These are phyloP conservation scores for Coriaria nepalensis DNA, from an alignment of 306 rosid genomes.

Conservation along the genomic window DNA sequence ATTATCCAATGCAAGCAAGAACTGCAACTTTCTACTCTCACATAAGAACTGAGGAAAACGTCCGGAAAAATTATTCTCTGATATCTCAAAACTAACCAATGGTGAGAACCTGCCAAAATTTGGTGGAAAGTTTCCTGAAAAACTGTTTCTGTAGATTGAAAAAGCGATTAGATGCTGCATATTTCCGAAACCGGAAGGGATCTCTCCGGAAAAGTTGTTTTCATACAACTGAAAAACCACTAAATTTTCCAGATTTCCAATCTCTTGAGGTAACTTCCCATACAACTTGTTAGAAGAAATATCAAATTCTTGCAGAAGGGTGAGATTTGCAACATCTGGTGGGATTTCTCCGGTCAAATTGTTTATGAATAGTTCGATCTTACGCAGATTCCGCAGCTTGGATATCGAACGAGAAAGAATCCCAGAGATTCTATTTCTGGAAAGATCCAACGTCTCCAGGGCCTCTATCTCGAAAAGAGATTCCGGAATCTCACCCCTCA, in stretches of 20 bases:
- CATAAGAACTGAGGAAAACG: slow-evolving; percentile 75
- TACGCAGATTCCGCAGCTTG: slow-evolving; percentile 39
- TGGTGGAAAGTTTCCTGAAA: slow-evolving; percentile 55
- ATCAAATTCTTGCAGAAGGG: slow-evolving; percentile 66
- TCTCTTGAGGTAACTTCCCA: slow-evolving; percentile 53
- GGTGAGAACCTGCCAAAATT: slow-evolving; percentile 60
- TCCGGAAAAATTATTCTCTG: slow-evolving; percentile 86
- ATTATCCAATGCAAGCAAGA: slow-evolving; percentile 80
- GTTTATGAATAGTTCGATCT: slow-evolving; percentile 62
- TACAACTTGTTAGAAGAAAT: slow-evolving; percentile 45
- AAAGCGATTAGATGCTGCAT: slow-evolving; percentile 54
- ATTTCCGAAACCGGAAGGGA: slow-evolving; percentile 76
- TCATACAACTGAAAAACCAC: slow-evolving; percentile 63
- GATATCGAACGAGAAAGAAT: slow-evolving; percentile 58
- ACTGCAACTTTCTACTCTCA: slow-evolving; percentile 35
- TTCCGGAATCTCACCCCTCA: slow-evolving; percentile 77
- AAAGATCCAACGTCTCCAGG: slow-evolving; percentile 57
- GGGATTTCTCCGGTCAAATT: slow-evolving; percentile 70
- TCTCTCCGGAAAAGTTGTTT: slow-evolving; percentile 63
- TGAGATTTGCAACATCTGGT: slow-evolving; percentile 44
- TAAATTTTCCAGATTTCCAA: slow-evolving; percentile 55
- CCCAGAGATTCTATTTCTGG: slow-evolving; percentile 68
- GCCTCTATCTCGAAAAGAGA: slow-evolving; percentile 49
- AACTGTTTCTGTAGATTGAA: slow-evolving; percentile 58
- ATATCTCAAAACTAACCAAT: slow-evolving; percentile 70